These are phyloP conservation scores for Pichia thaimueangensis DNA, from an alignment of 805 yeast genomes.

Conservation along the genomic window DNA sequence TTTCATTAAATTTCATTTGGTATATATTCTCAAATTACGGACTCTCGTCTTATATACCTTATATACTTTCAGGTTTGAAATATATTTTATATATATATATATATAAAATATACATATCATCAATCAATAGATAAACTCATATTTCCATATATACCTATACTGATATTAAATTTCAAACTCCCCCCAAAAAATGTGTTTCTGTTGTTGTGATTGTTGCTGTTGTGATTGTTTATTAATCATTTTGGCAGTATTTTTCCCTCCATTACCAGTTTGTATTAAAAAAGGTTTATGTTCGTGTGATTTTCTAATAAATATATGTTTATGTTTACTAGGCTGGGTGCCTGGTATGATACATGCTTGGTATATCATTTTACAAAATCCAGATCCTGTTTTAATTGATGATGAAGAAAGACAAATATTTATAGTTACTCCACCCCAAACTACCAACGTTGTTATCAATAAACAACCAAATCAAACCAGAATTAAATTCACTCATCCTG, in stretches of 20 bases:
- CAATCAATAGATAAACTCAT: neutral
- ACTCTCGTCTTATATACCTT: too few species aligned
- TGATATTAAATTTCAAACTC: neutral
- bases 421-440: constrained; percentile 21
- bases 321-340: constrained; percentile 56
- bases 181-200: constrained; percentile 16
- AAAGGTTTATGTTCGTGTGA: constrained; percentile 71
- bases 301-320: constrained; percentile 54
- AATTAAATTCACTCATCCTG: constrained; percentile 26
- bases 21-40: too few species aligned
- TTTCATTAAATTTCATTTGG: too few species aligned
- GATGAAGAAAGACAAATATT: constrained; percentile 28
- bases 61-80: too few species aligned
- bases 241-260: constrained; percentile 68
- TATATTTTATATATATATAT: too few species aligned
- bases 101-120: too few species aligned
- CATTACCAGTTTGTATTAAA: constrained; percentile 69
- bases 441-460: constrained; percentile 14
- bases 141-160: neutral
- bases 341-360: constrained; percentile 69
- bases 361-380: constrained; percentile 55
- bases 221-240: constrained; percentile 63
- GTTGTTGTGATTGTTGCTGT: constrained; percentile 31
- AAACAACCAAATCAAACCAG: constrained; percentile 25
- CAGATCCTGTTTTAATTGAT: constrained; percentile 22